Conservation (phyloP, 805 yeast genomes). For the Yarrowia osloensis region DNA sequence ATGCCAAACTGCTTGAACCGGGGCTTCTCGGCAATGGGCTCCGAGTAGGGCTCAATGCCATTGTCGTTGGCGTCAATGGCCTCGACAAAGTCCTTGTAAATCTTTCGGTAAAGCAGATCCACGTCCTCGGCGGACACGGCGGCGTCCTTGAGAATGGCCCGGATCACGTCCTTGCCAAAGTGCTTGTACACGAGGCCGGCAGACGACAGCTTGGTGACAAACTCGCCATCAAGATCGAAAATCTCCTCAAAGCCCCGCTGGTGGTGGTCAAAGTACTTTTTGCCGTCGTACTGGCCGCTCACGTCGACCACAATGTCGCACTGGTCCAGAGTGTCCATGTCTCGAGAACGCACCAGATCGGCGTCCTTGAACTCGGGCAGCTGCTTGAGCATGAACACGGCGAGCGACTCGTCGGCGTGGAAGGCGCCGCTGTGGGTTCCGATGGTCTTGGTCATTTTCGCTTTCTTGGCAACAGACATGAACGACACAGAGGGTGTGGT, state of each 20-base stretch:
- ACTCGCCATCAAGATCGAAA: constrained; percentile 54
- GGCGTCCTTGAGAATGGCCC: constrained; percentile 50
- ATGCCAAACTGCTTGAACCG: constrained; percentile 72
- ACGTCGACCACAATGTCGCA: constrained; percentile 96
- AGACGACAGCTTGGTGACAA: constrained; percentile 78
- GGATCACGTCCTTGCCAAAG: constrained; percentile 47
- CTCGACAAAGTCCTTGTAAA: constrained; percentile 87
- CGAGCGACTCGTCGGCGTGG: constrained; percentile 96
- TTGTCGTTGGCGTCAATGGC: constrained; percentile 95
- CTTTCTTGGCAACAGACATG: constrained; percentile 32
- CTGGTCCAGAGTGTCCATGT: constrained; percentile 75
- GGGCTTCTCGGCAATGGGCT: constrained; percentile 51
- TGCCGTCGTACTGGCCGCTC: constrained; percentile 84
- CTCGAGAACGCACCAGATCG: constrained; percentile 77
- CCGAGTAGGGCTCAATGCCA: constrained; percentile 75
- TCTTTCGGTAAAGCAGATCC: constrained; percentile 66
- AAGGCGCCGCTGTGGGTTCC: constrained; percentile 82
- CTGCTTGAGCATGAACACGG: constrained; percentile 78
- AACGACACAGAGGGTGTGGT: neutral
- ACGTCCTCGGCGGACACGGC: constrained; percentile 48
- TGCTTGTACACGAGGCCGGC: constrained; percentile 90
- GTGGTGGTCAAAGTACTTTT: constrained; percentile 91
- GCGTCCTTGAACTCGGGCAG: constrained; percentile 71
- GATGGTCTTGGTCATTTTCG: constrained; percentile 52
- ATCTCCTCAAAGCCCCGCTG: constrained; percentile 86